Base-by-base conservation (phyloP, 1,284 basidiomycete species). In the Heliocybe sulcata region DNA sequence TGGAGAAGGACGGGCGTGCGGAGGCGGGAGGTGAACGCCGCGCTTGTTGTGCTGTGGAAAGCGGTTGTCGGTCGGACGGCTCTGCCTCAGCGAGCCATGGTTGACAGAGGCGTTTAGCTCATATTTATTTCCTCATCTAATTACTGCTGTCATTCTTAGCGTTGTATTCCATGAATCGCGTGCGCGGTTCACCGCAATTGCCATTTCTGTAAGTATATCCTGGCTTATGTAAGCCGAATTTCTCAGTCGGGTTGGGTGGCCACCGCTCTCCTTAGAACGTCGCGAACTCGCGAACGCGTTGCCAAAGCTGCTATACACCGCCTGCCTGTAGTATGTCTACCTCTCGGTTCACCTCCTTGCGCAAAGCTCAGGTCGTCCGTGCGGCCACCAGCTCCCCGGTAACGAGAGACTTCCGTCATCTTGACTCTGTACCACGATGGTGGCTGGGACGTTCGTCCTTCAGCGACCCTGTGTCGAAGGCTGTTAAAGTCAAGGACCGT, bases 1-100 rank as follows among this genome's bases (percentile, higher is more conserved):
- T 92, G 90, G 90, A 77, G 73, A 60, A 77, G 73, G 63, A 87
- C 83, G 35, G 83, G 85, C 9, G 74, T 83, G 52, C 76, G 88
- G 61, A 76, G 90, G 61, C 69, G 72, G 58, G 89, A 90, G 63
- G 82, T 91, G 10, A 72, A 70, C 23, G 72, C 72, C 49, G 89
- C 87, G 1, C 72, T 92, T 20, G 63, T 73, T 25, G 74, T 82
- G 14, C 69, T 92, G 19, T 88, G 87, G 85, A 69, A 75, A 47
- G 88, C 88, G n/a, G 69, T 90, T 35, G 64, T 81, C n/a, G 89
- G 88, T 10, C 74, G 71, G 45, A 76, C 74, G 14, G 20, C 14
- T 6, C 11, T 11, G 61, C 69, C 67, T 27, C 69, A 72, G 52
- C 71, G 79, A 58, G 63, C 67, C 11, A 69, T 85, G 69, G 72